Conservation (phyloP, 2,329 filamentous ascomycete species). For the Pseudogymnoascus sp. region DNA sequence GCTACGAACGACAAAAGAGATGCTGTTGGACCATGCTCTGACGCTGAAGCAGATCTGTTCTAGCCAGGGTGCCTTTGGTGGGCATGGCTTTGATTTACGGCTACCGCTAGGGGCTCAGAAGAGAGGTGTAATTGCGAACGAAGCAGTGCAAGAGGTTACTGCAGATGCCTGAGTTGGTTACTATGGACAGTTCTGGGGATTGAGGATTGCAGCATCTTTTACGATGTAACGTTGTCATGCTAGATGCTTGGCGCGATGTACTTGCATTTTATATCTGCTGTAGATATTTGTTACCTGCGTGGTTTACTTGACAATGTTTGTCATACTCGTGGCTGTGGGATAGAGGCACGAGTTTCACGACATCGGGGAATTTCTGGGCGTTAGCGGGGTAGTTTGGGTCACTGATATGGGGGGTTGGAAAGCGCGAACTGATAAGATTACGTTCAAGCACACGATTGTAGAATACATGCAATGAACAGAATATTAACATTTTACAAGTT, state of each 20-base stretch:
- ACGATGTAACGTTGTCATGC: not conserved
- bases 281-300: not conserved
- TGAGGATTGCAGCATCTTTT: conserved; percentile 11
- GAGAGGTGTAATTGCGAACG: conserved; percentile 20
- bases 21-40: conserved; percentile 44
- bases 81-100: conserved; percentile 16
- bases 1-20: conserved; percentile 55
- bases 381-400: not conserved
- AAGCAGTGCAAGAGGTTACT: conserved; percentile 23
- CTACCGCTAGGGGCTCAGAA: conserved; percentile 23
- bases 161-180: conserved; percentile 19
- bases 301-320: not conserved
- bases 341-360: not conserved
- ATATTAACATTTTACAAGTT: not conserved
- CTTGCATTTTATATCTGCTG: not conserved
- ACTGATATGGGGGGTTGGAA: not conserved
- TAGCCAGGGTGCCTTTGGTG: conserved; percentile 25
- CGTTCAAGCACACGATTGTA: not conserved
- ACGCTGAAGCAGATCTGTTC: conserved; percentile 32
- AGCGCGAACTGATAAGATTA: not conserved
- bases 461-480: not conserved
- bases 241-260: not conserved
- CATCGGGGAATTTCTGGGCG: not conserved
- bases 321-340: not conserved
- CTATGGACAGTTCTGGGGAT: conserved; percentile 4